A percentile compares a stretch with the other conserved stretches of the same genome.
Conservation (phyloP, 768 basidiomycete species). For the Boletus patriciae region DNA sequence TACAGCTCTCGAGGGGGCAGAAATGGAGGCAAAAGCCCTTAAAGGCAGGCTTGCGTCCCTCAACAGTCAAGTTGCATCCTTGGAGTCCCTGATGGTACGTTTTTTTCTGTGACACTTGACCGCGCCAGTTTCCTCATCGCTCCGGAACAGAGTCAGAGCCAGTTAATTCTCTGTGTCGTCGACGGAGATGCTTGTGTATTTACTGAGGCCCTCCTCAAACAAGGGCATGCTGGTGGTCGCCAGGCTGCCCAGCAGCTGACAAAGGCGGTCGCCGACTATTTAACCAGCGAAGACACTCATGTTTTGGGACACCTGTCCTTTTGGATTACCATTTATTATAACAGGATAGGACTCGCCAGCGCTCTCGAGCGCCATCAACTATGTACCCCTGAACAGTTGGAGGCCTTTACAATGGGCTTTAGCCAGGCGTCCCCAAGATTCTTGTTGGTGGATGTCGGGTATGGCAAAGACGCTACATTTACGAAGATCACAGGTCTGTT, state of each 20-base stretch:
- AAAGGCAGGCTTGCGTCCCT: slow-evolving; percentile 65
- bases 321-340: slow-evolving; percentile 73
- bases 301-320: slow-evolving; percentile 67
- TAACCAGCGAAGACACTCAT: slow-evolving; percentile 60
- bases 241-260: slow-evolving; percentile 64
- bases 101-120: not conserved
- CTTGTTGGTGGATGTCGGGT: slow-evolving; percentile 66
- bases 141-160: slow-evolving; percentile 52
- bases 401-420: slow-evolving; percentile 70
- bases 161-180: slow-evolving; percentile 72
- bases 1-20: slow-evolving; percentile 57
- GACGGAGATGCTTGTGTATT: slow-evolving; percentile 75
- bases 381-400: slow-evolving; percentile 65
- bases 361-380: slow-evolving; percentile 50
- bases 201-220: slow-evolving; percentile 52
- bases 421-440: slow-evolving; percentile 74
- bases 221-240: slow-evolving; percentile 65
- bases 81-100: slow-evolving; percentile 51
- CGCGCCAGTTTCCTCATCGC: slow-evolving; percentile 1
- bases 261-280: slow-evolving; percentile 65
- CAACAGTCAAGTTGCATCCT: slow-evolving; percentile 60
- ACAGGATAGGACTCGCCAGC: slow-evolving; percentile 55
- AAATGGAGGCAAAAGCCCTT: slow-evolving; percentile 64
- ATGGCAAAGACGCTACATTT: slow-evolving; percentile 58
- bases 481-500: slow-evolving; percentile 67